phyloP scores from a whole-genome alignment of 805 yeast species.

The Priceomyces melissophilus region DNA sequence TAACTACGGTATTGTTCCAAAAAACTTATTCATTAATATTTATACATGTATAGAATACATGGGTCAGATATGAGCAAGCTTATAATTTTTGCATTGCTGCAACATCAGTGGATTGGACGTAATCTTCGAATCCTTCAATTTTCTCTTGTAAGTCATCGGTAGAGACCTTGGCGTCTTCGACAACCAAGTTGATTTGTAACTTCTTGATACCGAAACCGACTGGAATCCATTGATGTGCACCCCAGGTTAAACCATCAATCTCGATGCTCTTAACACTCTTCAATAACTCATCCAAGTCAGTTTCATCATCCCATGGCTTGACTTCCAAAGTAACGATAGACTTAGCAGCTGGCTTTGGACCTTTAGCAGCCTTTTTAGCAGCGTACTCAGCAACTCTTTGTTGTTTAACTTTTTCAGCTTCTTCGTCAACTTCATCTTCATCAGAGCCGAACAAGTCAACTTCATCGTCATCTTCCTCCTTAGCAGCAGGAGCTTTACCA shows the following conservation, averaged over 20 bases:
- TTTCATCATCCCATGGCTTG: constrained; percentile 99
- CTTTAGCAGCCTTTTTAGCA: constrained; percentile 95
- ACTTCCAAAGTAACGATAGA: constrained; percentile 94
- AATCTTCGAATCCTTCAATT: constrained; percentile 93
- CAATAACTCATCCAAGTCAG: constrained; percentile 84
- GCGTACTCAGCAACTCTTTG: constrained; percentile 97
- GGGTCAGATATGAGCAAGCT: constrained; percentile 21
- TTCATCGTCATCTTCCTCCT: constrained; percentile 84
- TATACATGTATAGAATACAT: neutral
- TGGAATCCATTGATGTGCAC: constrained; percentile 94
- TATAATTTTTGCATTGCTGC: constrained; percentile 98
- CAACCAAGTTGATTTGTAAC: constrained; percentile 96
- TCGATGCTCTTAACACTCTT: constrained; percentile 82
- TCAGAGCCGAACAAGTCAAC: constrained; percentile 93
- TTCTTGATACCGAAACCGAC: constrained; percentile 99
- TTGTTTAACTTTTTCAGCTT: constrained; percentile 95
- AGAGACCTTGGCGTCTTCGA: constrained; percentile 96
- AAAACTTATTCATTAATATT: neutral
- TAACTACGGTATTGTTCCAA: neutral
- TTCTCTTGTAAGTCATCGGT: constrained; percentile 78
- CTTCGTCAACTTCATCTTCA: constrained; percentile 94
- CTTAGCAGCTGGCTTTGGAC: constrained; percentile 98
- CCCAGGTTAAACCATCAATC: constrained; percentile 95
- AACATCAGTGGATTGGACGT: constrained; percentile 97
- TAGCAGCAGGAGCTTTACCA: constrained; percentile 62